Base-by-base conservation (phyloP, 352 stramenopile species). In the Phytophthora fragariaefolia region DNA sequence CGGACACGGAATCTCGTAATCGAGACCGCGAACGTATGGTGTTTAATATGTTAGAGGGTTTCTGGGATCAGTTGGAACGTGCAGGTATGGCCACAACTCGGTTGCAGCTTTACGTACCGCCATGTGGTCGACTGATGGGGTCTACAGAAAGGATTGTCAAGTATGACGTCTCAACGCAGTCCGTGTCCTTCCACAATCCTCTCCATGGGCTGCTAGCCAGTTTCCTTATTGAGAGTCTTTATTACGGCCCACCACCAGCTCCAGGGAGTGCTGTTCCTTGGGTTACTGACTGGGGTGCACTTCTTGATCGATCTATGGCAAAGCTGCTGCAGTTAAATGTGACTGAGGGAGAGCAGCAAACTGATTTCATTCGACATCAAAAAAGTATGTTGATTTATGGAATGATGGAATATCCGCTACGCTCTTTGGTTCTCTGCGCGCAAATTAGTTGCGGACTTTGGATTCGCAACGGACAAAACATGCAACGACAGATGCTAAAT, bases 141-240 rank as follows among this genome's bases (percentile, higher is more conserved):
- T 73, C 79, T 12, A 56, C 66, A 4, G 74, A 89, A 26, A 76
- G 73, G 28, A 89, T 94, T 42, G 78, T 92, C 51, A 90, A 93
- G 63, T 96, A 89, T 60, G 80, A 91, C 63, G 83, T 95, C 9
- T 77, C 73, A 0, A 83, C 74, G 2, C 79, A 92, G 45, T 78
- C 80, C 2, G 91, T 98, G 6, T 98, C 92, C 18, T 93, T 97
- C 28, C 92, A 98, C 69, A 86, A 97, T 42, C 91, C 92, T 17
- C 71, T 98, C 20, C 90, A 98, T 53, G 87, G 89, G 32, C 79
- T 97, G 42, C 64, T 97, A 7, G 85, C 80, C 1, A 87, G 76
- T 47, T 92, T 95, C 38, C 49, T 96, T 0, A 77, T 96, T n/a
- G 88, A 96, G 61, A 85, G 80, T 48, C 47, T 91, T 15, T 88